Base-by-base conservation (phyloP, 176 grass and related monocot species). In the Areca catechu region DNA sequence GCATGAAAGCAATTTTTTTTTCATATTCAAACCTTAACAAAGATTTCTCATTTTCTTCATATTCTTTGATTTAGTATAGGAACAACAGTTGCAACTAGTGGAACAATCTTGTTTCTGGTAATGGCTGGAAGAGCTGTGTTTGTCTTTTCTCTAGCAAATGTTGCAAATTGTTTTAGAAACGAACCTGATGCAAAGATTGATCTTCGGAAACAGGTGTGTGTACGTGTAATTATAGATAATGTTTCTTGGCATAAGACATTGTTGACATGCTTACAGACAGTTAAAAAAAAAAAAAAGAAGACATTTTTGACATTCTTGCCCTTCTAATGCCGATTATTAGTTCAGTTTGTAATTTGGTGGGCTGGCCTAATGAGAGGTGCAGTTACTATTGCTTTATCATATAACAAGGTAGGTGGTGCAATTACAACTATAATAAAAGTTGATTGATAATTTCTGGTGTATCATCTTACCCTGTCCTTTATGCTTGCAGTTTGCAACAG, bases 311-410 rank as follows among this genome's bases (percentile, higher is more conserved):
- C 27, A 6, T 28, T 7, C 34, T 43, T 12, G 7, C 34, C 34
- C 34, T 43, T 51, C 1, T 52, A 16, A 30, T 25, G 21, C 4
- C 20, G 19, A 19, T 21, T 65, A 43, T 48, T 67, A 20, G 16
- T 55, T 54, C 51, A 67, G 64, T 54, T 53, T 19, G 18, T 67
- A 54, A 67, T 67, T 15, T 67, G 64, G 64, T 67, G 64, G 64
- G 50, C 64, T 43, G 64, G 64, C 10, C 51, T 67, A 30, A 67
- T 67, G 64, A 67, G 64, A 37, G 64, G 64, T 67, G 50, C 64
- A 16, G 64, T 67, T 20, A 67, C 64, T 30, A 54, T 67, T 54
- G 64, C 64, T 67, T 67, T 67, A 54, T 54, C 64, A 67, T 67
- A 67, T 50, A 54, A 65, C 62, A 49, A 54, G 64, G 64, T 67